Conservation (phyloP, 2,329 filamentous ascomycete species). For the Epichloe elymi region DNA sequence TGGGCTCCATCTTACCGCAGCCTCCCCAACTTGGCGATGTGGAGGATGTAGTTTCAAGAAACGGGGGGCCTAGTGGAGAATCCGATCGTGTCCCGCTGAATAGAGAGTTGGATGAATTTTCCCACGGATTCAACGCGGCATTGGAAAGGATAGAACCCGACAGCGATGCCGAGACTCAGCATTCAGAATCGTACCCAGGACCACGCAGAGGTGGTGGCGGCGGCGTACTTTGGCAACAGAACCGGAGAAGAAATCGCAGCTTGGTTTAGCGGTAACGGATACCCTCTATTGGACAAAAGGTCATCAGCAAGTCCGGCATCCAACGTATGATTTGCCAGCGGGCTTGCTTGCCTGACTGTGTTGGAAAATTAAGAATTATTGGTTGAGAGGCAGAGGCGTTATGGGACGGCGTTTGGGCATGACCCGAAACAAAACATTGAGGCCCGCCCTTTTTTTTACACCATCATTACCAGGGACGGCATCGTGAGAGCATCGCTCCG, state of each 20-base stretch:
- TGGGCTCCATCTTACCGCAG: background rate
- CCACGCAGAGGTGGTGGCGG: slow-evolving; percentile 18
- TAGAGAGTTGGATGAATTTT: slow-evolving; percentile 31
- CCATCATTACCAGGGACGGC: background rate
- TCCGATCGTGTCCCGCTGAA: slow-evolving; percentile 27
- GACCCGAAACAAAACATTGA: background rate
- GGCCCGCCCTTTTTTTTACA: background rate
- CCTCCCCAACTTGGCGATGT: background rate
- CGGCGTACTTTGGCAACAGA: slow-evolving; percentile 41
- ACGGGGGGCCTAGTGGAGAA: slow-evolving; percentile 14
- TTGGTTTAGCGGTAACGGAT: slow-evolving; percentile 30
- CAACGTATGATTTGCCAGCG: background rate
- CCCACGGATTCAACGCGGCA: slow-evolving; percentile 27
- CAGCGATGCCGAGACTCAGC: slow-evolving; percentile 9
- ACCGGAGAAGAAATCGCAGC: slow-evolving; percentile 33
- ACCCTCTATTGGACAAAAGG: background rate
- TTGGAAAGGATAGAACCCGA: slow-evolving; percentile 24
- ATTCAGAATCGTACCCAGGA: slow-evolving; percentile 10
- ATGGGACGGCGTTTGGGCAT: background rate
- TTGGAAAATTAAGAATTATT: background rate
- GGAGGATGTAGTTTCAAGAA: slow-evolving; percentile 9
- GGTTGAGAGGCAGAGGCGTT: slow-evolving; percentile 2
- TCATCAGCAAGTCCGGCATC: background rate
- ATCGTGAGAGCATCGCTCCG: background rate
- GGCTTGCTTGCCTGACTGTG: background rate